phyloP scores from a whole-genome alignment of 257 asterid species.

The Solanum piurae region DNA sequence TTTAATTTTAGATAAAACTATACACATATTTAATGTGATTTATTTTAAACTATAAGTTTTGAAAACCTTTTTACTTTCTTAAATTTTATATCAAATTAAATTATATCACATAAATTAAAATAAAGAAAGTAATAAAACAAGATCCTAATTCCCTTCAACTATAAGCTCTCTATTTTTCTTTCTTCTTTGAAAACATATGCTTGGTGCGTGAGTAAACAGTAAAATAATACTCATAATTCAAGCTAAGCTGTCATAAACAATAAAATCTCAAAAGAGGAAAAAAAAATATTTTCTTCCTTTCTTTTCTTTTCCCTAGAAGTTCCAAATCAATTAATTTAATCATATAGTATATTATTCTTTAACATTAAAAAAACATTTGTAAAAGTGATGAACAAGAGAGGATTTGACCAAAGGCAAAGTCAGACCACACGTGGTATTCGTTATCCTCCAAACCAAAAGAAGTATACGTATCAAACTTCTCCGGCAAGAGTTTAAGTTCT shows the following conservation, averaged over 20 bases:
- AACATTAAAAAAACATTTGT: not conserved
- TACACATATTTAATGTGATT: no score
- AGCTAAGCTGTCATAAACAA: not conserved
- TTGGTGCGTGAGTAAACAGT: not conserved
- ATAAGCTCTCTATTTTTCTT: not conserved
- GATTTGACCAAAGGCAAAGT: not conserved
- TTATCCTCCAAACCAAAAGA: not conserved
- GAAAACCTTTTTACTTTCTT: no score
- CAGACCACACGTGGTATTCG: not conserved
- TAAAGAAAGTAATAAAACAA: not conserved
- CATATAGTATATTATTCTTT: not conserved
- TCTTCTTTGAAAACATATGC: not conserved
- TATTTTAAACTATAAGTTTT: no score
- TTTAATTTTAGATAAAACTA: no score
- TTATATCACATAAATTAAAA: not conserved
- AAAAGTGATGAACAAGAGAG: not conserved
- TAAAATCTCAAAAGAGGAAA: no score
- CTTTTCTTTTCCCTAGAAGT: not conserved
- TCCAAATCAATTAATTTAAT: not conserved
- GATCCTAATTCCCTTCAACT: not conserved
- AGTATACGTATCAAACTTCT: not conserved
- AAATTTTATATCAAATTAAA: no score
- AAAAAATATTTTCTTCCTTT: not conserved
- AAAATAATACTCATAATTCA: not conserved
- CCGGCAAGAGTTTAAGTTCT: not conserved